Base-by-base conservation (phyloP, 176 grass and related monocot species). In the Stipa capillata region DNA sequence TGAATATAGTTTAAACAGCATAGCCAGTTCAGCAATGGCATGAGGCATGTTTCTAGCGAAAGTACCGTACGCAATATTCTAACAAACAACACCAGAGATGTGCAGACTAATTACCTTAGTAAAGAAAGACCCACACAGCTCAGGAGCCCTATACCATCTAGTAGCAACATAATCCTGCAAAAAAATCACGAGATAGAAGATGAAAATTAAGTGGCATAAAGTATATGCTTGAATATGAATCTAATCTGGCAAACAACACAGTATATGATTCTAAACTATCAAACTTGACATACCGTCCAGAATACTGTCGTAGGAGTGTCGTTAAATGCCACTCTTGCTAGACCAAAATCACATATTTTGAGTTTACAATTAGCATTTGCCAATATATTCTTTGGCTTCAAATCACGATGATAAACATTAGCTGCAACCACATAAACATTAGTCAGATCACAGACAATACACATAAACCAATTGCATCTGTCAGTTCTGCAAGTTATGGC, bases 381-480 rank as follows among this genome's bases (percentile, higher is more conserved):
- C 85, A 98, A 74, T 89, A 98, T 98, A 84, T 98, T 98, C 81
- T 98, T 98, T 60, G 95, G 95, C 87, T 98, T 98, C 82, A 98
- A 81, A 85, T 98, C 95, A 79, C 95, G 95, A 73, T 98, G 95
- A 87, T 94, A 98, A 72, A 98, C 95, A 98, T 89, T 98, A 83
- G 95, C 95, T 98, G 92, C 87, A 93, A 39, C 47, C 67, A 87
- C 20, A 88, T 67, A 72, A 65, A 29, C 8, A 29, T 74, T 37
- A 24, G 59, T 86, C 51, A 86, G 37, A 66, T 21, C n/a, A n/a
- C n/a, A 67, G 39, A 28, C 18, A 65, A 44, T 62, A 35, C 16
- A 16, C 1, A 21, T 37, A 37, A 74, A 74, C 5, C 47, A 73
- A 43, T 28, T 7, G n/a, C 20, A 63, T 79, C 27, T 72, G 33